Evolutionary conservation across 345 rosid species (phyloP), one percentile per base, ranked within the genome.

Genomic region (Linum trigynum): DNA sequence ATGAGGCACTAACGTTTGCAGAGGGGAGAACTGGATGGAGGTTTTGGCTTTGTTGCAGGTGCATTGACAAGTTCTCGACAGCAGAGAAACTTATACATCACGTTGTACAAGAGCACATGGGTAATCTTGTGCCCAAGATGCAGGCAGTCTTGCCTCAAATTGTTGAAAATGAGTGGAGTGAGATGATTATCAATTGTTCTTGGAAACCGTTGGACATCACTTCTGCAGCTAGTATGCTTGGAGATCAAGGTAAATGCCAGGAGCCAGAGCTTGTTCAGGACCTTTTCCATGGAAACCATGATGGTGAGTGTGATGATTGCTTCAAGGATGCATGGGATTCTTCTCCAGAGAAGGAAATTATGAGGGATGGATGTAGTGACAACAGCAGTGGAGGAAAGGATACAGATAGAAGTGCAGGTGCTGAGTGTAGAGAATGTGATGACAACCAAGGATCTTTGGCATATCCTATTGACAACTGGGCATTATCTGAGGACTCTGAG

Each of bases 191-290:
- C 55, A 88, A 67, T 62, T 79, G 77, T 67, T 76, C 88, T 66
- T 90, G 97, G 99, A 87, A 85, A 77, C 97, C 99, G 5, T 64
- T 90, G 65, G 99, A 94, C 81, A 71, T 86, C 70, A 76, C 84
- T 64, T 85, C 89, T 40, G 76, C 85, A 0, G 66, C 76, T 69
- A 78, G 84, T 73, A 78, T 94, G 84, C 79, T 84, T 51, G 76
- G 74, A 51, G 76, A 69, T 73, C 75, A 68, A 80, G 77, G 74
- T 59, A 80, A 83, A 73, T 59, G 75, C 59, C 82, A 43, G 70
- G 81, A 74, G 38, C 36, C 72, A 57, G 86, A 83, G 48, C 59
- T 72, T 62, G 69, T 59, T 9, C 74, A 77, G 56, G 84, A 77
- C 72, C 64, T 79, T 60, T 77, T 61, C 78, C 67, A 69, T 1